These are phyloP conservation scores for Rubia peregrina DNA, from an alignment of 305 asterid species.

Conservation along the genomic window DNA sequence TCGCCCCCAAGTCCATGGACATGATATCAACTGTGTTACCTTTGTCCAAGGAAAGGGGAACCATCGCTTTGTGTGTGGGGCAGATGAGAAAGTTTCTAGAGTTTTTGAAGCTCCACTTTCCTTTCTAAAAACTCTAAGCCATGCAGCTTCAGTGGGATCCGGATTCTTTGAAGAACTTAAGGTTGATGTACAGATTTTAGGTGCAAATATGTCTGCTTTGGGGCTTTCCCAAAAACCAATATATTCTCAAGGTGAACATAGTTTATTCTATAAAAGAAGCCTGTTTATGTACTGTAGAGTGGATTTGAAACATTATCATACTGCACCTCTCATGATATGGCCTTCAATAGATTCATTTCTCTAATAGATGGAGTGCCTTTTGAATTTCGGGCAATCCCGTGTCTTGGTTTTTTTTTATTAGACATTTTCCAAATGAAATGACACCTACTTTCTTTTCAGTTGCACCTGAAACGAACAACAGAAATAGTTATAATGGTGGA, in stretches of 20 bases:
- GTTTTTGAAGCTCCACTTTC: constrained; percentile 95
- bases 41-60: constrained; percentile 71
- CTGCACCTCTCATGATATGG: not conserved
- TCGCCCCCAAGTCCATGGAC: constrained; percentile 97
- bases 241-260: constrained; percentile 59
- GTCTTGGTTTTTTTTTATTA: not conserved
- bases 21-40: constrained; percentile 84
- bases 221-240: constrained; percentile 98
- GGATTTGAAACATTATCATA: not conserved
- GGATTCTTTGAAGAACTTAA: constrained; percentile 49
- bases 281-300: not conserved
- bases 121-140: constrained; percentile 73
- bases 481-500: constrained; percentile 49
- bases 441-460: constrained; percentile 28
- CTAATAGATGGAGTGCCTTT: not conserved
- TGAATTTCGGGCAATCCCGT: not conserved
- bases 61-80: constrained; percentile 86
- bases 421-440: not conserved
- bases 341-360: not conserved
- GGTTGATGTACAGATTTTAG: constrained; percentile 63
- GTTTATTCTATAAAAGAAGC: not conserved
- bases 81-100: constrained; percentile 92
- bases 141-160: constrained; percentile 37
- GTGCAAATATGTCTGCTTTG: constrained; percentile 97
- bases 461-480: constrained; percentile 40